Base-by-base conservation (phyloP, 202 grass and related monocot genomes). In the Carex sylvatica region DNA sequence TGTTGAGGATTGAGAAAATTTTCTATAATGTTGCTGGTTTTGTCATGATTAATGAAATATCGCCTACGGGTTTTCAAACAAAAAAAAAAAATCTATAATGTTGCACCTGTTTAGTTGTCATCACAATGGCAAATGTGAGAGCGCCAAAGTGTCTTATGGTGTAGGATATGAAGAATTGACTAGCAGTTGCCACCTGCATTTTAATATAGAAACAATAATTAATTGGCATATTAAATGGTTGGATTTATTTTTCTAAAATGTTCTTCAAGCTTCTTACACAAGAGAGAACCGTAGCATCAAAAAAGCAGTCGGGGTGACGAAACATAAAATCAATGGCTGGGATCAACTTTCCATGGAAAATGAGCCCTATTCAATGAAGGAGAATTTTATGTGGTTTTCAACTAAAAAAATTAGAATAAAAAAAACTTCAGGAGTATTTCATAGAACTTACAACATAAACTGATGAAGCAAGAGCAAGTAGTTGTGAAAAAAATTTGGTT, bases 401-500 rank as follows among this genome's bases (percentile, higher is more conserved):
- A 84, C 11, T 4, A 51, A 74, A 13, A 76, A 40, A 35, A 23
- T 24, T 79, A 63, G 38, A 42, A 19, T 64, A 16, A 42, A 87
- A 79, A 4, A 79, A 6, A 31, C 6, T 80, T 51, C 4, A 24
- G 14, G 9, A 44, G 30, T 65, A 51, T 56, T 30, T 85, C 55
- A 85, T 52, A 20, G 79, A 61, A 70, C 80, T 97, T 97, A 99
- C 96, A 91, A 80, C 59, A 92, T 70, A 99, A 92, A 90, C 96
- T 96, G 75, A 99, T 87, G 85, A 99, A 18, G 87, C 96, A 99
- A 70, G 96, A 99, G 84, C 96, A 99, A 76, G 93, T 76, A 30
- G 93, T 95, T 2, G 92, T 99, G 87, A 93, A 99, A 83, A 99
- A 99, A 88, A 99, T 93, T 84, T 99, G 96, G 85, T 99, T 95